Evolutionary conservation across 2,329 filamentous ascomycete genomes (phyloP).

Genomic region (Immersiporthe knoxdaviesiana): DNA sequence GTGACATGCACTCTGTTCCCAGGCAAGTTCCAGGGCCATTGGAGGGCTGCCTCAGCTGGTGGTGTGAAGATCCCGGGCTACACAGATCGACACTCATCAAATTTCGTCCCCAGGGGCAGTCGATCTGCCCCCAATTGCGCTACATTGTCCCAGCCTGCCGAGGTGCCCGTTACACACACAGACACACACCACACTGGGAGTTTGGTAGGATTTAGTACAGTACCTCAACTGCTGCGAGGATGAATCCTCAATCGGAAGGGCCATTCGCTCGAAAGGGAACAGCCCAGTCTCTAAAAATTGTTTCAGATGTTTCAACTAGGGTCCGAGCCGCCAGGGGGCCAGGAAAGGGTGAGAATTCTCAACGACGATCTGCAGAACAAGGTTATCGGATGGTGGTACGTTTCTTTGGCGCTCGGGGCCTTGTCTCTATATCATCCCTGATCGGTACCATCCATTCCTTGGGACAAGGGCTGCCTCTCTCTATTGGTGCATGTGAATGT

Average conservation of each 20-base stretch:
- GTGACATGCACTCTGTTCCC: background rate
- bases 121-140: background rate
- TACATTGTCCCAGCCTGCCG: background rate
- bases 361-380: constrained; percentile 6
- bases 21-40: background rate
- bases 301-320: constrained; percentile 10
- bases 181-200: background rate
- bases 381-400: background rate
- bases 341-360: background rate
- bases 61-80: constrained; percentile 8
- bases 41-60: background rate
- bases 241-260: background rate
- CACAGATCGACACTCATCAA: constrained; percentile 24
- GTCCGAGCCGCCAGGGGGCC: background rate
- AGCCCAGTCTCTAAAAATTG: constrained; percentile 4
- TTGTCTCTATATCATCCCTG: too few species aligned
- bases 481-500: background rate
- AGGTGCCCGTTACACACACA: background rate
- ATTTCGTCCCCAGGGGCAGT: constrained; percentile 12
- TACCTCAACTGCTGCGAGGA: background rate
- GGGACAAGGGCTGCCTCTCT: background rate
- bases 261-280: background rate
- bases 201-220: background rate
- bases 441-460: background rate
- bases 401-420: too few species aligned